phyloP scores from a whole-genome alignment of 163 green algal species.

The Chlorella variabilis region DNA sequence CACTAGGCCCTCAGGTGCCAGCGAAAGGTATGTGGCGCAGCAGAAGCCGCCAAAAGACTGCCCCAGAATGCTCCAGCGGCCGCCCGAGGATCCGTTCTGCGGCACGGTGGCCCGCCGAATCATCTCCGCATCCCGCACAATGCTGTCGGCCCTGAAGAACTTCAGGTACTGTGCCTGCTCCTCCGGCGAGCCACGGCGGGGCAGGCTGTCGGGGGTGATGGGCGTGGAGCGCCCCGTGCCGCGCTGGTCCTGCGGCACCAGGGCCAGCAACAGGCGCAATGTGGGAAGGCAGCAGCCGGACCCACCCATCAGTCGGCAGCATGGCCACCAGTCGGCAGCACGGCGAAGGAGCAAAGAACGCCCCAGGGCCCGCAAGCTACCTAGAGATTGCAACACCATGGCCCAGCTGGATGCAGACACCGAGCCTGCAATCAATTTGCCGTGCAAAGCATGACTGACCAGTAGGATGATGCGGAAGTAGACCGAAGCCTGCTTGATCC shows the following conservation, averaged over 20 bases:
- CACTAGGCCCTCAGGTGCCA: constrained; percentile 69
- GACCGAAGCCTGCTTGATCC: constrained; percentile 82
- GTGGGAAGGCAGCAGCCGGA: not conserved
- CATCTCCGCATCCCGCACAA: constrained; percentile 87
- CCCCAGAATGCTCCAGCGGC: constrained; percentile 88
- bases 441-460: too few species aligned
- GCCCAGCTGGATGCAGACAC: too few species aligned
- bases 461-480: constrained; percentile 89
- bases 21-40: constrained; percentile 86
- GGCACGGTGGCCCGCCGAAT: constrained; percentile 80
- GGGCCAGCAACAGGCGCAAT: too few species aligned
- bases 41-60: constrained; percentile 99
- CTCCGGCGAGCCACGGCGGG: constrained; percentile 52
- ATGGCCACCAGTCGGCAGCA: not conserved
- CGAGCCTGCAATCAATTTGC: too few species aligned
- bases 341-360: too few species aligned
- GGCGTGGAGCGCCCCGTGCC: constrained; percentile 83
- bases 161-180: constrained; percentile 85
- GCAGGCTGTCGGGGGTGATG: constrained; percentile 76
- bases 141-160: constrained; percentile 81
- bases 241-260: constrained; percentile 77
- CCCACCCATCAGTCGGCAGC: too few species aligned
- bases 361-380: too few species aligned
- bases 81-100: constrained; percentile 26
- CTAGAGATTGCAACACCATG: too few species aligned